Conservation (phyloP, 495 filamentous ascomycete genomes). For the Pseudevernia furfuracea region DNA sequence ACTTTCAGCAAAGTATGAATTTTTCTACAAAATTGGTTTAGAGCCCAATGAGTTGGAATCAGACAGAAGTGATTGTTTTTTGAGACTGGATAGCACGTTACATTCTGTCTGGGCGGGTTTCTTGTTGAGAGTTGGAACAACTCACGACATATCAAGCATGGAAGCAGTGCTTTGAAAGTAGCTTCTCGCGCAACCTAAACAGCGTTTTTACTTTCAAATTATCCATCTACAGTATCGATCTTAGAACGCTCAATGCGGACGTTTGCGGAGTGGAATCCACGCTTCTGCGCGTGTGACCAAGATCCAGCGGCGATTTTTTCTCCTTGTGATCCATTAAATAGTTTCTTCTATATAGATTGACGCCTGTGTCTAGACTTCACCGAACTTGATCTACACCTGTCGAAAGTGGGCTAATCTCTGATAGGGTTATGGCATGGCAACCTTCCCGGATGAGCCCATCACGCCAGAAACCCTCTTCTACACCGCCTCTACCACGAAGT, state of each 20-base stretch:
- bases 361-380: not conserved
- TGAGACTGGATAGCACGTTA: not conserved
- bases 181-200: too few species aligned
- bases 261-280: too few species aligned
- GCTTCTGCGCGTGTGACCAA: too few species aligned
- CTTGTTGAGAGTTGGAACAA: not conserved
- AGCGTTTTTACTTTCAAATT: too few species aligned
- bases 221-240: too few species aligned
- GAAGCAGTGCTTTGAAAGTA: not conserved
- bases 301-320: too few species aligned
- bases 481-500: conserved; percentile 48
- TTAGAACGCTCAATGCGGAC: too few species aligned
- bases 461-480: conserved; percentile 41
- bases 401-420: not conserved
- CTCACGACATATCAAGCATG: not conserved
- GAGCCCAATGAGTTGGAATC: not conserved
- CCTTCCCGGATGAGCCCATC: conserved; percentile 34
- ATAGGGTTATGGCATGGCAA: conserved; percentile 47
- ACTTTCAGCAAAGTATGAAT: conserved; percentile 33
- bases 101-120: not conserved
- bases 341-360: not conserved
- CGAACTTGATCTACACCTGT: not conserved
- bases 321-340: not conserved
- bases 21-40: too few species aligned
- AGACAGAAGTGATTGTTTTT: not conserved